A percentile compares a stretch with the other conserved stretches of the same genome.
phyloP scores from a whole-genome alignment of 805 yeast genomes.

The Pichia sporocuriosa region DNA sequence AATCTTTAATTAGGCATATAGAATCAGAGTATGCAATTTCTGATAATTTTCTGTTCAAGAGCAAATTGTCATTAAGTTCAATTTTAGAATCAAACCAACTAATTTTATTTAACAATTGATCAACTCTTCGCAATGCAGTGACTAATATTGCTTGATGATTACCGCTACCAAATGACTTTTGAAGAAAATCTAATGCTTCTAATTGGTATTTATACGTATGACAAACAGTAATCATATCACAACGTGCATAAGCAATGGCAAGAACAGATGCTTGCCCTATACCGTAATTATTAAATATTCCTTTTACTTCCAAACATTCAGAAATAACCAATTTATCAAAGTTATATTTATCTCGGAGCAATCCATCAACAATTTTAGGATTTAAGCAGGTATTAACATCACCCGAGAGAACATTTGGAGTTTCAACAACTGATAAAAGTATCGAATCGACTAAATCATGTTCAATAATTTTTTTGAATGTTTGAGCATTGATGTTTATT shows the following conservation, averaged over 20 bases:
- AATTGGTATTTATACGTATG: conserved; percentile 46
- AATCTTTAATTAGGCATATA: too few species aligned
- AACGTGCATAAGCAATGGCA: conserved; percentile 50
- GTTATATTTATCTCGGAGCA: conserved; percentile 42
- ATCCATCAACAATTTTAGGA: conserved; percentile 42
- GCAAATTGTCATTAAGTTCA: conserved; percentile 25
- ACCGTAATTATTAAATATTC: conserved; percentile 52
- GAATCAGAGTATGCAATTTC: too few species aligned
- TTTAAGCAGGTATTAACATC: conserved; percentile 57
- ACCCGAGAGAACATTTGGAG: conserved; percentile 51
- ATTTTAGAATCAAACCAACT: conserved; percentile 36
- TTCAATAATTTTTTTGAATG: conserved; percentile 44
- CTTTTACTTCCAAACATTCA: conserved; percentile 59
- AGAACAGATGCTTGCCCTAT: conserved; percentile 56
- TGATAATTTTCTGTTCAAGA: too few species aligned
- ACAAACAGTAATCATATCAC: conserved; percentile 58
- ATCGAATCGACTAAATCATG: conserved; percentile 45
- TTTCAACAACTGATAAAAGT: conserved; percentile 58
- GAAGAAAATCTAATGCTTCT: conserved; percentile 43
- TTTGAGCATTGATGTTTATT: conserved; percentile 41
- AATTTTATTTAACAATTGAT: conserved; percentile 36
- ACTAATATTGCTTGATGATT: conserved; percentile 36
- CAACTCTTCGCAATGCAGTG: conserved; percentile 38
- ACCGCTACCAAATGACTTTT: conserved; percentile 29
- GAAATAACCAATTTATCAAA: conserved; percentile 52